Evolutionary conservation across 345 rosid genomes (phyloP), one percentile per base, ranked within the genome.

Genomic region (Acer campestre): DNA sequence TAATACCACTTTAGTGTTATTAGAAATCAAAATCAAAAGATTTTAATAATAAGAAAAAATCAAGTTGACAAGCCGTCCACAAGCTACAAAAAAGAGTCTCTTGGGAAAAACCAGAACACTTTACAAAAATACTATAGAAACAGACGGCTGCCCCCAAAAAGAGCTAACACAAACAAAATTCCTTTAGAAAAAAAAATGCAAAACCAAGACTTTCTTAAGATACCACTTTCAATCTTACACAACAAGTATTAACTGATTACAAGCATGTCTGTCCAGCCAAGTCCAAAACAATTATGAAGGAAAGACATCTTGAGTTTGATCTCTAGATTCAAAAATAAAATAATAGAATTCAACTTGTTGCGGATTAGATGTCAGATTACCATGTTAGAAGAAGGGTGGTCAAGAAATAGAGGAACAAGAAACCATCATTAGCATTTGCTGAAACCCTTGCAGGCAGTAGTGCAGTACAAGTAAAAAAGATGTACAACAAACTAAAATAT

Each of bases 241-340:
- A 35, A 14, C 58, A 53, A 4, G 58, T 6, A 6, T 40, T 17
- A 40, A 65, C 35, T 65, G 20, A 65, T 35, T 31, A 35, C 23
- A 31, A 3, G 20, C 17, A 65, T 65, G 18, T 35, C 44, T 35
- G n/a, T 53, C 58, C n/a, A 53, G 58, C 58, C 3, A 51, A 16
- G 58, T 53, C 58, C 58, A 53, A 16, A 53, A 53, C 7, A 17
- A 53, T 4, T 53, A 53, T 4, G 58, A 53, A 53, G 7, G 58
- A 4, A 53, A 53, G 61, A 27, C 61, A 70, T 51, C 58, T 53
- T 53, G 58, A 53, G 73, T 70, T 70, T 70, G 23, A 25, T 58
- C 61, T 53, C 18, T 16, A 25, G 13, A 49, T 49, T 25, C 18
- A 7, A 27, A 49, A 70, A 51, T 16, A 27, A 70, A 7, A 68